Base-by-base conservation (phyloP, 148 eudicot species). In the Euryodendron excelsum region DNA sequence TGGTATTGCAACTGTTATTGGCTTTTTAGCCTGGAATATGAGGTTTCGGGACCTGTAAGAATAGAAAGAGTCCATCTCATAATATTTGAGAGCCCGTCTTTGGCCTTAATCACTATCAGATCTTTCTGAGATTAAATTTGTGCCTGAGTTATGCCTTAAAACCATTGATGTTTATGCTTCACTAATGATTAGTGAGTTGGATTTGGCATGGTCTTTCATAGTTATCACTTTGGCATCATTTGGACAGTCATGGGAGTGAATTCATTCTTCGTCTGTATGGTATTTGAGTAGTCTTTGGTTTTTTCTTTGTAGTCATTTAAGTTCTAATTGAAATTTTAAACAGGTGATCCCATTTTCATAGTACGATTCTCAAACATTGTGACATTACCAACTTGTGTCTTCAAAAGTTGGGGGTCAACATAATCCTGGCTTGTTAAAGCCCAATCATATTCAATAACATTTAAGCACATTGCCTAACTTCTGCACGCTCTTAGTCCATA, bases 251-350 rank as follows among this genome's bases (percentile, higher is more conserved):
- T n/a, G n/a, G 30, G 25, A 0, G 0, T 58, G 61, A n/a, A 23
- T 20, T 2, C 13, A 23, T 58, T n/a, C 8, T n/a, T 7, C 11
- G 3, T 68, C n/a, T 68, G 23, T 68, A 21, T n/a, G 10, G 48
- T 3, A 68, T 39, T 68, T 68, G 72, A 8, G 39, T 68, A 68
- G 28, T 37, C 27, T 21, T 11, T 68, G 28, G 48, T 44, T 68
- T 39, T 23, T 20, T 68, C 18, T 39, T 68, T 23, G 1, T 21
- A 14, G 44, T 37, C 8, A 25, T 39, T 8, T 25, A 28, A 39
- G 58, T 71, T 48, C 59, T 48, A 27, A 71, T 47, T 53, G 53
- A 48, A 71, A 27, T 25, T 23, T 58, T 58, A 71, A 28, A 59
- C 37, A 0, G 37, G n/a, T n/a, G n/a, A n/a, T 48, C 37, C 36